Conservation (phyloP, 192 early-diverging fungal genomes). For the Coemansia sp. region DNA sequence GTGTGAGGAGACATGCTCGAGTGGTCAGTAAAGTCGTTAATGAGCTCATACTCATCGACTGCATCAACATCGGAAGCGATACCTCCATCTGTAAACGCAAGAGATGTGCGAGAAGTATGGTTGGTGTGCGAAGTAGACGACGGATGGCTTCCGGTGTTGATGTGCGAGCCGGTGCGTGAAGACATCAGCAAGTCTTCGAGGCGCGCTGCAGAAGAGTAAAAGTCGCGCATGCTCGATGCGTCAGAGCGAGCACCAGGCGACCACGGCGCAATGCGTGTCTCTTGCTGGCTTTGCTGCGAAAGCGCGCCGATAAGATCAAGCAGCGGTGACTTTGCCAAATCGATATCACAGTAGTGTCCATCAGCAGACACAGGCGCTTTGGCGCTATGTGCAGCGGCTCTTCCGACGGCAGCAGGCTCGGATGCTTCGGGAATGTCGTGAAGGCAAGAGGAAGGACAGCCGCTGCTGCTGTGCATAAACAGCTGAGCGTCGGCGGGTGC, state of each 20-base stretch:
- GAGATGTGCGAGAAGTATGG: conserved; percentile 10
- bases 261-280: background rate
- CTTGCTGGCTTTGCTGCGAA: background rate
- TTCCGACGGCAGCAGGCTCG: background rate
- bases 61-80: conserved; percentile 6
- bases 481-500: background rate
- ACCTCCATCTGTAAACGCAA: conserved; percentile 3
- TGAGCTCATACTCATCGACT: conserved; percentile 22
- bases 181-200: conserved; percentile 34
- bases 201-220: conserved; percentile 47
- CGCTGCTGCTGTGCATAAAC: background rate
- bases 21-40: conserved; percentile 22
- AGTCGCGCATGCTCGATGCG: conserved; percentile 47
- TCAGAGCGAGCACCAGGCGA: conserved; percentile 28
- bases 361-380: background rate
- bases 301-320: conserved; percentile 4
- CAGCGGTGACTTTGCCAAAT: conserved; percentile 34
- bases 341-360: conserved; percentile 22
- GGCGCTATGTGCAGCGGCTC: background rate
- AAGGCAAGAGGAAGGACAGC: background rate
- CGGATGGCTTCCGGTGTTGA: conserved; percentile 3
- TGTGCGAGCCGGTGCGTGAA: conserved; percentile 21
- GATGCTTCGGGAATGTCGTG: background rate
- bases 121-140: background rate
- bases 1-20: conserved; percentile 7